phyloP scores from a whole-genome alignment of 257 asterid species.

The Verbena officinalis region DNA sequence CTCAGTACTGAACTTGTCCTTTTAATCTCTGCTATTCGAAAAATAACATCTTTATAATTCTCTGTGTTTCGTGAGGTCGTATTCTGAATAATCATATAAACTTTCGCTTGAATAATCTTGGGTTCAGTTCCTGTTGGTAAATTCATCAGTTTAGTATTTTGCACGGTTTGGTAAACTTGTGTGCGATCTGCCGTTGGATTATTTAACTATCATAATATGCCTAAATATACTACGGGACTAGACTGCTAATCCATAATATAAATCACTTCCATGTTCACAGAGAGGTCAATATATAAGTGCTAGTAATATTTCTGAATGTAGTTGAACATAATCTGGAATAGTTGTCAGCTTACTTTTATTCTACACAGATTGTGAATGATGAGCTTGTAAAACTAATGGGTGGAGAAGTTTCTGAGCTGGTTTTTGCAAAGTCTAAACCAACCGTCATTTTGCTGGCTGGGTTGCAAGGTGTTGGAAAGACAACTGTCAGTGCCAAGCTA shows the following conservation, averaged over 20 bases:
- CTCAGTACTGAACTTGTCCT: neutral
- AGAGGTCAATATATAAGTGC: too few species aligned
- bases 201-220: constrained; percentile 3
- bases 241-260: constrained; percentile 8
- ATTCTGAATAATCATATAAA: neutral
- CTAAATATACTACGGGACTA: constrained; percentile 2
- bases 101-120: constrained; percentile 9
- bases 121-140: constrained; percentile 11
- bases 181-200: neutral
- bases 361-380: constrained; percentile 72
- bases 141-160: neutral
- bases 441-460: constrained; percentile 94
- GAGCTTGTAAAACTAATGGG: constrained; percentile 96
- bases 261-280: too few species aligned
- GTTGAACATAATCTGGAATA: constrained; percentile 19
- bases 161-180: constrained; percentile 12
- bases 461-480: constrained; percentile 99
- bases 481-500: constrained; percentile 96
- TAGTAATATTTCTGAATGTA: constrained; percentile 15
- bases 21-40: constrained; percentile 14
- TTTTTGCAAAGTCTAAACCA: constrained; percentile 73
- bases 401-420: constrained; percentile 92
- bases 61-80: too few species aligned
- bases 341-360: constrained; percentile 16
- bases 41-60: constrained; percentile 8